Evolutionary conservation across 176 grass and related monocot species (phyloP).

Genomic region (Themeda triandra): DNA sequence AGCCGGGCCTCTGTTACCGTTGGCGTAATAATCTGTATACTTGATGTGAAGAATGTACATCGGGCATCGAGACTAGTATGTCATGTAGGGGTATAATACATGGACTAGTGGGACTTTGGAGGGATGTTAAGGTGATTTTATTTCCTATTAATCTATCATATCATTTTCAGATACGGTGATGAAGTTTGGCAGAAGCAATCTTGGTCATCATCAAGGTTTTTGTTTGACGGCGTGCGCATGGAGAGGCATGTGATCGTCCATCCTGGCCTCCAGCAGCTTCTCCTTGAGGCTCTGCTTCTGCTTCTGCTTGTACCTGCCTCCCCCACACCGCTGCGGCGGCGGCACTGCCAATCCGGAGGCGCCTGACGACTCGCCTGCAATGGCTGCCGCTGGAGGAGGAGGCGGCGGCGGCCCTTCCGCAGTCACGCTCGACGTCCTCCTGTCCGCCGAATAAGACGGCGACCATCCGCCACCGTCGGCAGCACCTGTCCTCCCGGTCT

Average conservation of each 20-base stretch:
- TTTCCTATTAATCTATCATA: background rate
- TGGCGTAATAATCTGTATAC: no score
- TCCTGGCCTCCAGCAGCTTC: constrained; percentile 54
- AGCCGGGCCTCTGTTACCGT: no score
- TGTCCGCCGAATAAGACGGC: background rate
- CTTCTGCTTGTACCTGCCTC: background rate
- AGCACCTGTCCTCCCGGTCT: background rate
- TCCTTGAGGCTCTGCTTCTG: constrained; percentile 44
- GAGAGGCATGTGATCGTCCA: constrained; percentile 26
- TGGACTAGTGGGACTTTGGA: background rate
- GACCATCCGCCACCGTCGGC: background rate
- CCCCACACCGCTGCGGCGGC: background rate
- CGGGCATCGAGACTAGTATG: background rate
- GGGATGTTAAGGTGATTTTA: background rate
- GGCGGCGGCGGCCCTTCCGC: background rate
- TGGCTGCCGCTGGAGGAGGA: background rate
- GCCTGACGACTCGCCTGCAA: background rate
- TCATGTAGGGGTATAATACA: background rate
- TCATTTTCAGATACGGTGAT: background rate
- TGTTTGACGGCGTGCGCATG: background rate
- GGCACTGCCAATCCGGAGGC: background rate
- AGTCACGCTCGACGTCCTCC: constrained; percentile 1
- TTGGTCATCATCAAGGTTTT: background rate
- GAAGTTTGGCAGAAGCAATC: background rate
- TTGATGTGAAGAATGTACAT: no score